Percentiles rank a stretch among this genome's conserved stretches.
phyloP scores from a whole-genome alignment of 1,284 basidiomycete species.

The Microbotryum scabiosae region DNA sequence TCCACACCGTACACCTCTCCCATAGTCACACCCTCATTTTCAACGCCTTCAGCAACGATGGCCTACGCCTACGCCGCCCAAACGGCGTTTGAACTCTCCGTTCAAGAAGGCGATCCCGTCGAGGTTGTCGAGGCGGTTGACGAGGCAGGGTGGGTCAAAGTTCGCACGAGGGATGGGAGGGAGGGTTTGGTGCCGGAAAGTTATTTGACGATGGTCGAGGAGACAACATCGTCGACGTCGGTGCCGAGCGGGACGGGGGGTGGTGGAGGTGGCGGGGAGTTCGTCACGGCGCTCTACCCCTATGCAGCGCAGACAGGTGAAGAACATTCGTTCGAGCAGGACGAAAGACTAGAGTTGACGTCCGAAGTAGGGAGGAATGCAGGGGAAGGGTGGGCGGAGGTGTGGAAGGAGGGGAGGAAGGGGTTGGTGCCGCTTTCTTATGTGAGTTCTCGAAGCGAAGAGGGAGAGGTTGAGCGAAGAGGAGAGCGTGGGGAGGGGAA shows the following conservation, averaged over 20 bases:
- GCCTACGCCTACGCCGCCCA: conserved; percentile 61
- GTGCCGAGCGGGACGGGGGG: no score
- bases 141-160: conserved; percentile 77
- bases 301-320: conserved; percentile 60
- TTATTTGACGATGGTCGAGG: conserved; percentile 55
- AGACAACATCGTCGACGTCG: conserved; percentile 35
- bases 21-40: neutral
- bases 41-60: conserved; percentile 48
- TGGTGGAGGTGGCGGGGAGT: no score
- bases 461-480: no score
- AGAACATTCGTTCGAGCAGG: conserved; percentile 58
- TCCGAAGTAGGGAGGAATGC: conserved; percentile 4
- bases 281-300: conserved; percentile 50
- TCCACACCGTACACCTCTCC: neutral
- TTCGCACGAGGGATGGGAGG: conserved; percentile 50
- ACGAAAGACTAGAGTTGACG: conserved; percentile 56
- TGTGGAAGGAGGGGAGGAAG: conserved; percentile 17
- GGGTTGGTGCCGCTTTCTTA: conserved; percentile 29
- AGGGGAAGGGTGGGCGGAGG: conserved; percentile 29
- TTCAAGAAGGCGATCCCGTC: conserved; percentile 56
- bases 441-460: conserved; percentile 6
- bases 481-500: no score
- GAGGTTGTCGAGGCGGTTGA: conserved; percentile 64
- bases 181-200: conserved; percentile 68
- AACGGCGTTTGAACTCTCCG: conserved; percentile 62